Evolutionary conservation across 1,284 basidiomycete genomes (phyloP).

Genomic region (Melanopsichium pennsylvanicum): DNA sequence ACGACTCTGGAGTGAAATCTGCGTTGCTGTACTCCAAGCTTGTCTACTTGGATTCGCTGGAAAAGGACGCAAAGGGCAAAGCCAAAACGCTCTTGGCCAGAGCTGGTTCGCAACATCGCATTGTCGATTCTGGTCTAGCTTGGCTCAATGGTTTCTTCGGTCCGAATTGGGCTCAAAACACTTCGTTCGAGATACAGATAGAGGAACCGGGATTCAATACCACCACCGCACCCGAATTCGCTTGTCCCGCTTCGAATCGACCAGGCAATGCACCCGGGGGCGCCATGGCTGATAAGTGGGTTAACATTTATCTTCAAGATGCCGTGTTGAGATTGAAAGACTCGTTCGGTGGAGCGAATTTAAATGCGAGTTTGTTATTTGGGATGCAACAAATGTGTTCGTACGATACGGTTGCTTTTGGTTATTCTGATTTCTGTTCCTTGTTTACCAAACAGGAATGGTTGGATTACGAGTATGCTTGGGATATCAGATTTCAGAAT

Average conservation of each 20-base stretch:
- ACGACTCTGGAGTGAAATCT: conserved; percentile 51
- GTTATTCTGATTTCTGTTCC: conserved; percentile 86
- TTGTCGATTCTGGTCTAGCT: conserved; percentile 58
- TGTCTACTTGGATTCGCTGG: conserved; percentile 24
- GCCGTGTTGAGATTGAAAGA: conserved; percentile 53
- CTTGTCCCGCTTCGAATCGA: conserved; percentile 36
- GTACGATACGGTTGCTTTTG: conserved; percentile 79
- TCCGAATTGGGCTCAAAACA: conserved; percentile 31
- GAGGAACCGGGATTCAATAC: conserved; percentile 59
- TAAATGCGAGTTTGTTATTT: conserved; percentile 43
- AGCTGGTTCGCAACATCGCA: conserved; percentile 61
- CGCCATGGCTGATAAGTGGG: conserved; percentile 45
- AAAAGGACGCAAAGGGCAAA: conserved; percentile 12
- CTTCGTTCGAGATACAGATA: conserved; percentile 61
- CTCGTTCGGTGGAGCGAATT: conserved; percentile 36
- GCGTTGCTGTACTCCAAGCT: conserved; percentile 51
- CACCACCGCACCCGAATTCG: conserved; percentile 61
- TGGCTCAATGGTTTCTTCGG: conserved; percentile 56
- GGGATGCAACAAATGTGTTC: conserved; percentile 63
- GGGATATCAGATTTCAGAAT: conserved; percentile 68
- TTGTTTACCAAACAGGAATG: conserved; percentile 89
- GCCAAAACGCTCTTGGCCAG: conserved; percentile 55
- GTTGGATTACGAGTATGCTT: conserved; percentile 82
- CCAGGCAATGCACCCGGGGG: conserved; percentile 21
- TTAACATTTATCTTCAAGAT: conserved; percentile 52